These are phyloP conservation scores for Agrocybe chaxingu DNA, from an alignment of 768 basidiomycete genomes.

Conservation along the genomic window DNA sequence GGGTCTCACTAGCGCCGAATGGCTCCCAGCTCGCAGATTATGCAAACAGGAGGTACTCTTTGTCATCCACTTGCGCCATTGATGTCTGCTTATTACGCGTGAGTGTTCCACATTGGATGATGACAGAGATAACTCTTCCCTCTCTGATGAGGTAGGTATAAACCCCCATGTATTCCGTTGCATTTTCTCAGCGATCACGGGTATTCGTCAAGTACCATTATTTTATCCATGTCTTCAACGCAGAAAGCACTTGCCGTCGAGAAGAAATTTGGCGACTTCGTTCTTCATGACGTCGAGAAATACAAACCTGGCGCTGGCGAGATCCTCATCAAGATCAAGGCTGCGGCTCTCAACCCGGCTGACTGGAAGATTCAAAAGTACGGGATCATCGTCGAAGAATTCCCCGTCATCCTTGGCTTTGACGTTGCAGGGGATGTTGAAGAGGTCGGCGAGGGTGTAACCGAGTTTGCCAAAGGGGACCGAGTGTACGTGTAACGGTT, in stretches of 20 bases:
- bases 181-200: neutral
- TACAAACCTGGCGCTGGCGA: constrained; percentile 34
- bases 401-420: constrained; percentile 41
- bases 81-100: no score
- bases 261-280: constrained; percentile 16
- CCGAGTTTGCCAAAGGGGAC: constrained; percentile 46
- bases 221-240: constrained; percentile 17
- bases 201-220: neutral
- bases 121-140: no score
- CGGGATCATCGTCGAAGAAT: constrained; percentile 29
- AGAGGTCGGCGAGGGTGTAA: constrained; percentile 49
- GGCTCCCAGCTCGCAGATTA: no score
- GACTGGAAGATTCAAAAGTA: constrained; percentile 33
- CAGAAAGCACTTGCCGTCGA: constrained; percentile 28
- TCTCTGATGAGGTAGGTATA: no score
- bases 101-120: no score
- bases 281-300: constrained; percentile 13
- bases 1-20: no score
- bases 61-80: no score
- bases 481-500: constrained; percentile 37
- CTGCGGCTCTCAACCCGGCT: constrained; percentile 43
- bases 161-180: neutral
- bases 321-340: constrained; percentile 37
- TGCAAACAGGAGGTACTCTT: no score
- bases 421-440: constrained; percentile 53